Conservation (phyloP, 768 basidiomycete species). For the Suillus luteus region DNA sequence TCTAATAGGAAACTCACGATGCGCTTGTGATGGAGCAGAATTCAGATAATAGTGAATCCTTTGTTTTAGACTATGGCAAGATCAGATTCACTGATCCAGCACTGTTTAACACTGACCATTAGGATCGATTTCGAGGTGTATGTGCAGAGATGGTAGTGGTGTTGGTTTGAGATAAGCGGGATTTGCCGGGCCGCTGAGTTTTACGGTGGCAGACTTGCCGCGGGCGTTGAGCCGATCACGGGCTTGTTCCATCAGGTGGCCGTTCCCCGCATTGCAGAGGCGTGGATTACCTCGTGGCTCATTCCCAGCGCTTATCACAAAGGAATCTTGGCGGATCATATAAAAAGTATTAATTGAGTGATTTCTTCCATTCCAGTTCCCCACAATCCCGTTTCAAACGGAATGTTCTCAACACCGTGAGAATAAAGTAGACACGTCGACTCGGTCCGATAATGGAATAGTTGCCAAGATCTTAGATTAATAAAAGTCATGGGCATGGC, state of each 20-base stretch:
- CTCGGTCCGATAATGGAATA: slow-evolving; percentile 1
- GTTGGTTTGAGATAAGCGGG: slow-evolving; percentile 21
- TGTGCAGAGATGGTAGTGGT: background rate
- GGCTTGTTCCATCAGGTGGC: too few species aligned
- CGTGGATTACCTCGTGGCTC: too few species aligned
- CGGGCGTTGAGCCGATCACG: too few species aligned
- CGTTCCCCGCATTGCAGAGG: too few species aligned
- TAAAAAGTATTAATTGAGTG: too few species aligned
- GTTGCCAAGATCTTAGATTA: slow-evolving; percentile 3
- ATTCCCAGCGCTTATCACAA: too few species aligned
- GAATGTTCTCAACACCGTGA: slow-evolving; percentile 24
- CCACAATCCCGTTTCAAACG: slow-evolving; percentile 24
- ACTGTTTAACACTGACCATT: slow-evolving; percentile 25
- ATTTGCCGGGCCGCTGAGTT: slow-evolving; percentile 22
- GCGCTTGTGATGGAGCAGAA: slow-evolving; percentile 71
- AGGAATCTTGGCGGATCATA: too few species aligned
- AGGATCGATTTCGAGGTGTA: too few species aligned
- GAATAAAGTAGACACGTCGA: slow-evolving; percentile 12
- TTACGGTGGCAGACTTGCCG: too few species aligned
- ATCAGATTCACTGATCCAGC: slow-evolving; percentile 5
- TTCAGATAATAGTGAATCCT: slow-evolving; percentile 53
- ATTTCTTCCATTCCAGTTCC: slow-evolving; percentile 8
- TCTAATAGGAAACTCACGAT: slow-evolving; percentile 49
- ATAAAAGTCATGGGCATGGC: slow-evolving; percentile 6
- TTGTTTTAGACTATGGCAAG: slow-evolving; percentile 28